Percentiles rank a stretch among this genome's conserved stretches.
These are phyloP conservation scores for Sphagnum magellanicum DNA, from an alignment of 228 moss, liverwort and hornwort genomes.

Conservation along the genomic window DNA sequence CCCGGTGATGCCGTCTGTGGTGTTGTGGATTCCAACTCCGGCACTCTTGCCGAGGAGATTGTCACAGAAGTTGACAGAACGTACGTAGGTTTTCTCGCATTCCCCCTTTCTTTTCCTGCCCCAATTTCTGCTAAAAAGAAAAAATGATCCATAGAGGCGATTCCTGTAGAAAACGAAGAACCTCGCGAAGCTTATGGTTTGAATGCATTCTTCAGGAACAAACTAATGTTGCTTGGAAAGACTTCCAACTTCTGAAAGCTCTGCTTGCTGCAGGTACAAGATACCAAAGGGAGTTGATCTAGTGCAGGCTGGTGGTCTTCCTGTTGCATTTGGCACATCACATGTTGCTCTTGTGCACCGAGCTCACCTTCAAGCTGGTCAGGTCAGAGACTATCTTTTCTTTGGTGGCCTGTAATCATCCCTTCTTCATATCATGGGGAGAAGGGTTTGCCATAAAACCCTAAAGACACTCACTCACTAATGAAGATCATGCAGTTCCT, in stretches of 20 bases:
- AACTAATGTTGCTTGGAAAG: background rate
- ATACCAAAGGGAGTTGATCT: conserved; percentile 78
- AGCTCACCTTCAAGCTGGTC: conserved; percentile 72
- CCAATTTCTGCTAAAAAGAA: too few species aligned
- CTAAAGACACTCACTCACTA: background rate
- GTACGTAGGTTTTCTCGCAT: conserved; percentile 21
- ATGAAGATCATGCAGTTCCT: background rate
- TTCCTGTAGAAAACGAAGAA: too few species aligned
- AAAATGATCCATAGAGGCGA: too few species aligned
- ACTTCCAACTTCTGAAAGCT: background rate
- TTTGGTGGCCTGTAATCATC: background rate
- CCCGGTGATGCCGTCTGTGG: conserved; percentile 84
- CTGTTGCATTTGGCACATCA: conserved; percentile 82
- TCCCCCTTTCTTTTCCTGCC: background rate
- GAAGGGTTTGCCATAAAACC: background rate
- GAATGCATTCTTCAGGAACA: too few species aligned
- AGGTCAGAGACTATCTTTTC: conserved; percentile 31
- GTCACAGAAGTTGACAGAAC: conserved; percentile 41
- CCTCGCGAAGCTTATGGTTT: too few species aligned
- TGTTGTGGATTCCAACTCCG: conserved; percentile 8
- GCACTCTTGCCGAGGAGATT: conserved; percentile 73
- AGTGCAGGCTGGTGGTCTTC: conserved; percentile 68
- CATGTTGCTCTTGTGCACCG: conserved; percentile 75
- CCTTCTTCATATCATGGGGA: too few species aligned
- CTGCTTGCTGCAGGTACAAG: conserved; percentile 40